These are phyloP conservation scores for Aspergillus sclerotiicarbonarius DNA, from an alignment of 495 filamentous ascomycete genomes.

Conservation along the genomic window DNA sequence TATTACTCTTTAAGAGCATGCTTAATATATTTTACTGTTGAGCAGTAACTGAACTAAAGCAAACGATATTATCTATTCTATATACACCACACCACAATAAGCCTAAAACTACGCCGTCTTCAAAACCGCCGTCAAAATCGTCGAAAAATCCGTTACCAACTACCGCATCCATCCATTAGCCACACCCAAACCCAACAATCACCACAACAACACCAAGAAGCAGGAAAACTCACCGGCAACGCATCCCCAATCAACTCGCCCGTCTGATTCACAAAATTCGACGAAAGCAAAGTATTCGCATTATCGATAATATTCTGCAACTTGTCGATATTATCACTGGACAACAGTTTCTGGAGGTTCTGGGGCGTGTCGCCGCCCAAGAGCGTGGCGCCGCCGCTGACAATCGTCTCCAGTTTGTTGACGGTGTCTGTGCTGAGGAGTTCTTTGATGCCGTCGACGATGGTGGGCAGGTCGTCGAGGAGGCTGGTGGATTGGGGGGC, in stretches of 20 bases:
- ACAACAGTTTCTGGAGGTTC: conserved; percentile 28
- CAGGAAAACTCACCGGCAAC: conserved; percentile 53
- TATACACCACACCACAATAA: too few species aligned
- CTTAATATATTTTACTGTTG: too few species aligned
- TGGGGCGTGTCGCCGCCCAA: conserved; percentile 23
- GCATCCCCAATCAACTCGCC: conserved; percentile 49
- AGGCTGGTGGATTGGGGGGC: conserved; percentile 22
- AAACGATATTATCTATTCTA: too few species aligned
- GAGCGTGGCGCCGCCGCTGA: conserved; percentile 29
- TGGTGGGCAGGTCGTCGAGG: conserved; percentile 24
- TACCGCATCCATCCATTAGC: too few species aligned
- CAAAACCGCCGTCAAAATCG: not conserved
- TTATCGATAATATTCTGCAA: conserved; percentile 34
- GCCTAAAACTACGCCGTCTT: not conserved
- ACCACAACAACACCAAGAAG: too few species aligned
- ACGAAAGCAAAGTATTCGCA: conserved; percentile 32
- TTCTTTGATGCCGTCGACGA: conserved; percentile 25
- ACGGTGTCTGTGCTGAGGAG: conserved; percentile 39
- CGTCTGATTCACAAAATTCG: conserved; percentile 43
- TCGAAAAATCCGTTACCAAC: not conserved
- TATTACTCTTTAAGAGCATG: too few species aligned
- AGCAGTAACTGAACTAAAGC: not conserved
- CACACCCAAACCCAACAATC: too few species aligned
- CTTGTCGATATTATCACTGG: conserved; percentile 29
- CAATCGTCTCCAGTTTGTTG: conserved; percentile 43